Percentiles rank a stretch among this genome's conserved stretches.
Conservation (phyloP, 441 rosid genomes). For the Erodium texanum region DNA sequence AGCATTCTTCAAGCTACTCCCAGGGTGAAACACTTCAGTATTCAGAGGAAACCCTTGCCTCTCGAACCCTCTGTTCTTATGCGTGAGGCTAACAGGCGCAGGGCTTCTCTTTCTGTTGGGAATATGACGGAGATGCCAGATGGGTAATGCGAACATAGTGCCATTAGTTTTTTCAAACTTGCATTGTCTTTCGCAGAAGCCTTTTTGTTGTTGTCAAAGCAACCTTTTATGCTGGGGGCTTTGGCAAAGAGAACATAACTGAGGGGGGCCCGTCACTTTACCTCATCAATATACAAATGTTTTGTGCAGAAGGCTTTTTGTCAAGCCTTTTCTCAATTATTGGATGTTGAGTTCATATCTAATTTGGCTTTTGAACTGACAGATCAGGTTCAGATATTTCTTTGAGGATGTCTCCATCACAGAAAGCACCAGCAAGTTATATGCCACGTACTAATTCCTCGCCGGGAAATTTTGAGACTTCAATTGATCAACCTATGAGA, state of each 20-base stretch:
- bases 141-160: conserved; percentile 41
- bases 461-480: conserved; percentile 76
- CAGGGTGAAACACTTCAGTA: conserved; percentile 70
- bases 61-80: conserved; percentile 90
- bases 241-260: neutral
- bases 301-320: neutral
- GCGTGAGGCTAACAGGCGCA: conserved; percentile 92
- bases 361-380: conserved; percentile 35
- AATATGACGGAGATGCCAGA: conserved; percentile 69
- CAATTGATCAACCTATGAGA: conserved; percentile 90
- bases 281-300: neutral
- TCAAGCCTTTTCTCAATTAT: neutral
- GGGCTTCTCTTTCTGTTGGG: conserved; percentile 99
- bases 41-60: conserved; percentile 83
- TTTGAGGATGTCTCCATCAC: conserved; percentile 37
- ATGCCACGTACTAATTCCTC: conserved; percentile 77
- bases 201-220: neutral
- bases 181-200: neutral
- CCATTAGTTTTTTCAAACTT: neutral
- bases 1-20: conserved; percentile 70
- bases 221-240: neutral
- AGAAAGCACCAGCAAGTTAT: conserved; percentile 37
- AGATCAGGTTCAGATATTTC: conserved; percentile 72
- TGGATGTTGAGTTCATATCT: conserved; percentile 20
- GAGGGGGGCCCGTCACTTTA: neutral